Evolutionary conservation across 2,329 filamentous ascomycete species (phyloP), one percentile per base, ranked within the genome.

Genomic region (Diaporthe aspalathi): DNA sequence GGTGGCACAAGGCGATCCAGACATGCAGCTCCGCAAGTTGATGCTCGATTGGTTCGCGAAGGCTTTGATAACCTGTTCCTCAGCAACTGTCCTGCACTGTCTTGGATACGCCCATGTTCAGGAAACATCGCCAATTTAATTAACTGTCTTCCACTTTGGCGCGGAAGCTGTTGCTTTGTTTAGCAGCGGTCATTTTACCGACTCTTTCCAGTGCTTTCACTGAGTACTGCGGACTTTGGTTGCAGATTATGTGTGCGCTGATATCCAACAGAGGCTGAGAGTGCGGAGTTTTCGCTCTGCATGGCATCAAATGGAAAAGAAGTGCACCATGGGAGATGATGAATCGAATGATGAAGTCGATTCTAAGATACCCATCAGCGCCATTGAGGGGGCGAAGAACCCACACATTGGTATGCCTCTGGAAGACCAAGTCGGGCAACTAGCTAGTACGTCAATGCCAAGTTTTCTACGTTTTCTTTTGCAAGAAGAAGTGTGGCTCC

Each of bases 41-140:
- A 63, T 63, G 40, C 12, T 62, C 24, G 56, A 62, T n/a, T 62
- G 17, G 40, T 32, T 47, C 5, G 57, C 11, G 14, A 47, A 63
- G n/a, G 5, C 38, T 1, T 9, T 47, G 20, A 20, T 49, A 22
- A 47, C 24, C 2, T 32, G 7, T 5, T 9, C 17, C 38, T 11
- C 22, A 6, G 14, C 4, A 12, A 12, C 7, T 0, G 0, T 27
- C 11, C 17, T 32, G 1, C 8, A 1, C 32, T 12, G 20, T 24
- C n/a, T 3, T 5, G 12, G 0, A 7, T 9, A 8, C 32, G 24
- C 40, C 35, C 6, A 40, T 38, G 8, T 20, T n/a, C 22, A 27
- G 22, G 11, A 2, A 8, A 1, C 1, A 24, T 43, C 22, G n/a
- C n/a, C n/a, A n/a, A n/a, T n/a, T 27, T 29, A 8, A 3, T 17